These are phyloP conservation scores for Durio zibethinus DNA, from an alignment of 345 rosid species.

Conservation along the genomic window DNA sequence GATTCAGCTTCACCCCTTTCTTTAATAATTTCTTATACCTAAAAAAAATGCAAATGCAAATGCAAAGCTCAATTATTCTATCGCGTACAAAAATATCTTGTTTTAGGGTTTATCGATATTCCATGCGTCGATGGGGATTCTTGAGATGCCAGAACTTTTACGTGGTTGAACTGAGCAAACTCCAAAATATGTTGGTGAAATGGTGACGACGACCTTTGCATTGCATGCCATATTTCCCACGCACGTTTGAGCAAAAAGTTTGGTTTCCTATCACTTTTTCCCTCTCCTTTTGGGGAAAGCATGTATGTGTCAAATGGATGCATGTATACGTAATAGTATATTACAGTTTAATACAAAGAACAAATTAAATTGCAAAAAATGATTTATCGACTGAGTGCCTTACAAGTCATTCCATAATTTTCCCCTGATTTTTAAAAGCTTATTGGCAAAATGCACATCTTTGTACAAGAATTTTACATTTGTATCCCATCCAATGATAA, in stretches of 20 bases:
- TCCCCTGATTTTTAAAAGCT: neutral
- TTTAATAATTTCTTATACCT: neutral
- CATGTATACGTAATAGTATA: neutral
- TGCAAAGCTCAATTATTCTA: neutral
- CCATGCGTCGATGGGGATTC: neutral
- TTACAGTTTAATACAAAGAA: neutral
- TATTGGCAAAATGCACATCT: neutral
- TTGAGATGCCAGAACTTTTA: constrained; percentile 5
- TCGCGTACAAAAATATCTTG: neutral
- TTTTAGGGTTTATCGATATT: neutral
- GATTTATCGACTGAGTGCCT: neutral
- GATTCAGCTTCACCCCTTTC: neutral
- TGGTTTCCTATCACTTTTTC: constrained; percentile 15
- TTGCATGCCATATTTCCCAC: neutral
- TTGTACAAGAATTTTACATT: neutral
- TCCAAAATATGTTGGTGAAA: constrained; percentile 19
- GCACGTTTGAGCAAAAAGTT: neutral
- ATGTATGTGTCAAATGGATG: neutral
- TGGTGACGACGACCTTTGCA: neutral
- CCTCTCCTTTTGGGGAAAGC: constrained; percentile 24
- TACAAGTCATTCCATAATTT: neutral
- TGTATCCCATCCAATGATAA: neutral
- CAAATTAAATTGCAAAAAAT: neutral
- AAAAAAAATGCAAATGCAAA: neutral
- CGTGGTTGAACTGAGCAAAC: constrained; percentile 19